Percentiles rank a stretch among this genome's conserved stretches.
Conservation (phyloP, 2,329 filamentous ascomycete species). For the Cercospora janseana region DNA sequence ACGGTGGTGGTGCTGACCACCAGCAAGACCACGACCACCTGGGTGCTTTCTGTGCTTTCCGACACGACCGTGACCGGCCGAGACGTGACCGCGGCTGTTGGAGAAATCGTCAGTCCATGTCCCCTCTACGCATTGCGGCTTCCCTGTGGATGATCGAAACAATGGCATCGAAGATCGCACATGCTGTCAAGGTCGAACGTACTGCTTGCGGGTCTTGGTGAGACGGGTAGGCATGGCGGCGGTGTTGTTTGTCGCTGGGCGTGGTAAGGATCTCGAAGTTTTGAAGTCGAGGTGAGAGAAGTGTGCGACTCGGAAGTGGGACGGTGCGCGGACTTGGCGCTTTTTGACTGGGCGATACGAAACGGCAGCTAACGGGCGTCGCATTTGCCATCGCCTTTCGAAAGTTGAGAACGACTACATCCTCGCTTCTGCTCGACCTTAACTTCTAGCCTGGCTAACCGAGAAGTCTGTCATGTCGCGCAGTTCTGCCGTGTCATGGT, state of each 20-base stretch:
- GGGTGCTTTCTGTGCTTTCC: constrained; percentile 96
- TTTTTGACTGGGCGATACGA: background rate
- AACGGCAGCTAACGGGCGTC: constrained; percentile 6
- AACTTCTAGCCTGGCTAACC: constrained; percentile 11
- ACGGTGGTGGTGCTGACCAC: constrained; percentile 98
- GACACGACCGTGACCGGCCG: constrained; percentile 95
- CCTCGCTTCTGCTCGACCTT: constrained; percentile 12
- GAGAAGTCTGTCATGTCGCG: constrained; percentile 13
- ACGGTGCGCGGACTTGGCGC: constrained; percentile 4
- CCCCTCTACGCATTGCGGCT: background rate
- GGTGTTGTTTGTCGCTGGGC: constrained; percentile 21
- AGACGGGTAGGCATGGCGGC: constrained; percentile 67
- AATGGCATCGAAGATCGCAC: background rate
- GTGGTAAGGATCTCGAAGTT: constrained; percentile 3
- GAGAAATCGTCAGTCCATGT: constrained; percentile 4
- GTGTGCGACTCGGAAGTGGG: constrained; percentile 9
- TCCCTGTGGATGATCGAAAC: background rate
- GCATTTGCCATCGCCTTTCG: constrained; percentile 1
- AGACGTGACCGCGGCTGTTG: constrained; percentile 88
- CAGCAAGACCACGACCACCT: constrained; percentile 80
- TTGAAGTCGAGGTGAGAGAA: constrained; percentile 8
- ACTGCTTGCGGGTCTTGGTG: constrained; percentile 76
- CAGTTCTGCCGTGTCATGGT: constrained; percentile 10
- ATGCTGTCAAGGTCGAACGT: constrained; percentile 45
- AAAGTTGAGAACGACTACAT: constrained; percentile 6